Evolutionary conservation across 2,329 filamentous ascomycete genomes (phyloP), one percentile per base, ranked within the genome.

Genomic region (Xylariomycetidae sp.): DNA sequence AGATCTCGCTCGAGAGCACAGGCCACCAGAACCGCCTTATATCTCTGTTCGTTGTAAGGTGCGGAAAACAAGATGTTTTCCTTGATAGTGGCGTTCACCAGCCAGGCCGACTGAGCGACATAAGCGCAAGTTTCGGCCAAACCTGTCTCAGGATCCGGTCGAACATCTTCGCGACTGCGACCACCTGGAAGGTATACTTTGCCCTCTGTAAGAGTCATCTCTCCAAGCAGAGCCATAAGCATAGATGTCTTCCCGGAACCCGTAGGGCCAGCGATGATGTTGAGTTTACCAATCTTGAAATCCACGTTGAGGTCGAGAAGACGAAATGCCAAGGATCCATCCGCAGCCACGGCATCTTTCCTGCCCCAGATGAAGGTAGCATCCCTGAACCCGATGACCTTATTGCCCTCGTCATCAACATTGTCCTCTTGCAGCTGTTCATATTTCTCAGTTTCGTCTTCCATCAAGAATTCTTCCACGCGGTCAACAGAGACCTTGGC

Each of bases 401-500:
- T 74, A 31, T 84, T 72, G 16, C 83, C 83, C 11, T 80, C 64
- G 33, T 84, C 75, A 44, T 86, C 80, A 16, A 78, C 58, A 40
- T 84, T 83, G 41, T 83, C 77, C 17, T 77, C 67, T 10, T 81
- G 77, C 2, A 98, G 72, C 55, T 97, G 92, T 23, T 77, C 70
- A 55, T 96, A 97, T 59, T 98, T 98, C 38, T 94, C 88, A 0
- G 92, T 98, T 64, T 98, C 92, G 6, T 92, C 88, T 57, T 98
- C 92, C 37, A 74, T 81, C 26, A 98, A 63, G 51, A 96, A 98
- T 49, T 94, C 85, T 54, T 98, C 90, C 6, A 98, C 87, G 69
- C 92, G 89, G 53, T 96, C 89, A 32, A 98, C 81, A 0, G 92
- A 98, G 14, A 98, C 90, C 64, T 94, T 94, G 16, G 89, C 87